Evolutionary conservation across 2,329 filamentous ascomycete genomes (phyloP).

Genomic region (Talaromyces sp.): DNA sequence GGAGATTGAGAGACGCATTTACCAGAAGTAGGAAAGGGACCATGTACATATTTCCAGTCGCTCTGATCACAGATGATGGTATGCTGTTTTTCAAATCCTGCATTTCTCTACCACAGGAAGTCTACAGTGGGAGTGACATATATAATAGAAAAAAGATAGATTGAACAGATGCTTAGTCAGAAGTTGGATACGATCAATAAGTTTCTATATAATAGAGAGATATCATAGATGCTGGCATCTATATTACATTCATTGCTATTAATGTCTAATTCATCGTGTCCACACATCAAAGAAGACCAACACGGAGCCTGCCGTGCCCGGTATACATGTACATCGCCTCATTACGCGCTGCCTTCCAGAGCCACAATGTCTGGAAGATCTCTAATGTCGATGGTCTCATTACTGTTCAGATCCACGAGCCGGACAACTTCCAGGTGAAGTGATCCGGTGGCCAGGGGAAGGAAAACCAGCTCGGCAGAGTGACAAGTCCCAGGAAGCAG

Average conservation of each 20-base stretch:
- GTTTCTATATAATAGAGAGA: too few species aligned
- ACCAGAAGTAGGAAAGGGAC: too few species aligned
- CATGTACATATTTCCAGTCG: too few species aligned
- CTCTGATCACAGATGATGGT: too few species aligned
- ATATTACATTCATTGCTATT: neutral
- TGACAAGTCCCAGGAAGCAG: conserved; percentile 51
- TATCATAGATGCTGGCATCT: neutral
- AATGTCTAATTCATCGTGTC: neutral
- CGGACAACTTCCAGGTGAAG: conserved; percentile 49
- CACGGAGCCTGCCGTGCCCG: neutral
- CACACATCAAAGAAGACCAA: neutral
- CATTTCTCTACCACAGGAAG: too few species aligned
- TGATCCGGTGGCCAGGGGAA: conserved; percentile 46
- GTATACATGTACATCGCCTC: neutral
- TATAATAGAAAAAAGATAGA: too few species aligned
- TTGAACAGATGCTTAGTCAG: too few species aligned
- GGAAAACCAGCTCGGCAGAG: conserved; percentile 50
- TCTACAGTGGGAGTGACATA: too few species aligned
- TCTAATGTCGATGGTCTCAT: conserved; percentile 50
- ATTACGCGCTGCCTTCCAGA: conserved; percentile 17
- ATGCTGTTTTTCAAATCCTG: too few species aligned
- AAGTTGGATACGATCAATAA: too few species aligned
- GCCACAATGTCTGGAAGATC: conserved; percentile 52
- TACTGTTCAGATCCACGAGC: conserved; percentile 50
- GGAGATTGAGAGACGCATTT: too few species aligned